These are phyloP conservation scores for Acacia concinna DNA, from an alignment of 331 rosid species.

Conservation along the genomic window DNA sequence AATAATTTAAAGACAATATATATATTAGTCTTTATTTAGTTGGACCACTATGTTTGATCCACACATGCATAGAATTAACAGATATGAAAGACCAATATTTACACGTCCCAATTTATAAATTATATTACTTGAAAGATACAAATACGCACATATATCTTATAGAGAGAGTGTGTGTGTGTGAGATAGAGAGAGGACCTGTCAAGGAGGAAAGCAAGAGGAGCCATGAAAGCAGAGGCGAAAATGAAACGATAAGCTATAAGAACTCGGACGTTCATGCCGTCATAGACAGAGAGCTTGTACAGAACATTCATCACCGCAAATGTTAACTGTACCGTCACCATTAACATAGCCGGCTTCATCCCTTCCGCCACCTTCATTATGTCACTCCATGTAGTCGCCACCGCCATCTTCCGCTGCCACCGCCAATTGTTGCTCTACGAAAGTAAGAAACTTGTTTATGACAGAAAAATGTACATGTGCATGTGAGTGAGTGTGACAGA, in stretches of 20 bases:
- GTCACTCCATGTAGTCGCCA: not conserved
- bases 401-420: not conserved
- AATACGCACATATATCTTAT: too few relatives aligned
- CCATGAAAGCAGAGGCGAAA: conserved; percentile 56
- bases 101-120: too few relatives aligned
- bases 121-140: too few relatives aligned
- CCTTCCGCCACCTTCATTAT: conserved; percentile 27
- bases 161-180: too few relatives aligned
- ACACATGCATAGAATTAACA: too few relatives aligned
- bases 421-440: not conserved
- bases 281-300: conserved; percentile 59
- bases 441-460: not conserved
- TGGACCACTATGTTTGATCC: too few relatives aligned
- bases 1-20: too few relatives aligned
- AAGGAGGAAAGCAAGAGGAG: conserved; percentile 54
- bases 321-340: conserved; percentile 56
- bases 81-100: too few relatives aligned
- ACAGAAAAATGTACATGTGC: not conserved
- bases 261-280: conserved; percentile 64
- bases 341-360: conserved; percentile 46
- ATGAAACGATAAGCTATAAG: conserved; percentile 63
- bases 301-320: conserved; percentile 57
- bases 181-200: conserved; percentile 47
- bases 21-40: too few relatives aligned
- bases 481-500: not conserved